Conservation (phyloP, 2,329 filamentous ascomycete species). For the Pseudocercospora musae region DNA sequence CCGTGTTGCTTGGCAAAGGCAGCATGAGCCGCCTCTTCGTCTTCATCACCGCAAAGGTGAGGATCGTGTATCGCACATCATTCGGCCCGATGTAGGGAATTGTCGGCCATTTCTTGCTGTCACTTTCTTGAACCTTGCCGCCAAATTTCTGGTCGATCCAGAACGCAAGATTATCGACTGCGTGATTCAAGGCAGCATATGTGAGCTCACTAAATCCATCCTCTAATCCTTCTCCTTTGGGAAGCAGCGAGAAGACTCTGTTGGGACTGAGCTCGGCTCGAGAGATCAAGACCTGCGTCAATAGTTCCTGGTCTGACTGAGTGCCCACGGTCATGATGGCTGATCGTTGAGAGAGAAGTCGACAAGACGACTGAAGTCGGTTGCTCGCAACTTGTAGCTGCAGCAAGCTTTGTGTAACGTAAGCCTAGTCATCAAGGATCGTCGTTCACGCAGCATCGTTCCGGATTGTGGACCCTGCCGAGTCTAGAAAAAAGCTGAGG, state of each 20-base stretch:
- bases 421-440: too few relatives aligned
- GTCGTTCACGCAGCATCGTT: too few relatives aligned
- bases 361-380: too few relatives aligned
- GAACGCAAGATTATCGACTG: constrained; percentile 12
- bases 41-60: constrained; percentile 13
- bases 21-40: constrained; percentile 8
- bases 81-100: constrained; percentile 19
- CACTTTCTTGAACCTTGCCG: background rate
- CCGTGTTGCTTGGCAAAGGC: constrained; percentile 11
- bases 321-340: background rate
- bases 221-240: constrained; percentile 6
- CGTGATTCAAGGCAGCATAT: constrained; percentile 12
- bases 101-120: background rate
- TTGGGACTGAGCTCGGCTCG: constrained; percentile 7
- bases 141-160: constrained; percentile 20
- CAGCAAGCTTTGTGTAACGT: too few relatives aligned
- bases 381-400: too few relatives aligned
- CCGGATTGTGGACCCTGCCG: too few relatives aligned
- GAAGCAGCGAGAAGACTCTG: constrained; percentile 4
- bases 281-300: background rate
- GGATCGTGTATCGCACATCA: constrained; percentile 16
- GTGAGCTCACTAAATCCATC: constrained; percentile 17
- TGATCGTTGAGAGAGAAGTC: background rate
- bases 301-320: background rate
- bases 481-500: too few relatives aligned